Percentiles rank a stretch among this genome's conserved stretches.
Conservation (phyloP, 208 protist genomes). For the Crithidia thermophila region DNA sequence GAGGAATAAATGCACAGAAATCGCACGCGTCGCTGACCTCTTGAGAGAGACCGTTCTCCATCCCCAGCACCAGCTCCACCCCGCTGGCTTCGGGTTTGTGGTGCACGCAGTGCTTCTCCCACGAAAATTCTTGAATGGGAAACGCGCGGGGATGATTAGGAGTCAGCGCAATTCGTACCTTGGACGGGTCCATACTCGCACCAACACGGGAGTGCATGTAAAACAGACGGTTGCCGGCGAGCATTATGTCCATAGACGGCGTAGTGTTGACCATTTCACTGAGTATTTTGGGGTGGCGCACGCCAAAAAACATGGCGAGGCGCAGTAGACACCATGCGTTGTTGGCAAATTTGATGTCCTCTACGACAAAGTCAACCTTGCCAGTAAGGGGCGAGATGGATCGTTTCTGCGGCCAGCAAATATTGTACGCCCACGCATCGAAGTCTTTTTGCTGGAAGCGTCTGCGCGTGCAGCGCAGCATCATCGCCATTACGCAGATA, state of each 20-base stretch:
- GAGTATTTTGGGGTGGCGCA: conserved; percentile 65
- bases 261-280: conserved; percentile 50
- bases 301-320: conserved; percentile 77
- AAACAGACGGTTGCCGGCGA: conserved; percentile 72
- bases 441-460: conserved; percentile 55
- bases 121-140: conserved; percentile 53
- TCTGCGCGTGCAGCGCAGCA: background rate
- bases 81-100: conserved; percentile 1
- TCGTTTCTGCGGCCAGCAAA: conserved; percentile 55
- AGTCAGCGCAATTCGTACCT: conserved; percentile 62
- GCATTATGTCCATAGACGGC: conserved; percentile 76
- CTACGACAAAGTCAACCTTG: conserved; percentile 52
- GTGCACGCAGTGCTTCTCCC: conserved; percentile 8
- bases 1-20: conserved; percentile 72
- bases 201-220: conserved; percentile 60
- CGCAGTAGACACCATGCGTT: conserved; percentile 85
- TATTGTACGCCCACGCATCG: conserved; percentile 81
- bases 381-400: conserved; percentile 37
- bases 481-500: background rate
- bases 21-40: conserved; percentile 43
- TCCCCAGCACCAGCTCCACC: conserved; percentile 77
- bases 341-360: conserved; percentile 90
- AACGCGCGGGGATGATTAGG: conserved; percentile 56
- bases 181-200: conserved; percentile 16
- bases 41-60: conserved; percentile 82